Base-by-base conservation (phyloP, 169 alveolate genomes). In the Cryptosporidium canis region DNA sequence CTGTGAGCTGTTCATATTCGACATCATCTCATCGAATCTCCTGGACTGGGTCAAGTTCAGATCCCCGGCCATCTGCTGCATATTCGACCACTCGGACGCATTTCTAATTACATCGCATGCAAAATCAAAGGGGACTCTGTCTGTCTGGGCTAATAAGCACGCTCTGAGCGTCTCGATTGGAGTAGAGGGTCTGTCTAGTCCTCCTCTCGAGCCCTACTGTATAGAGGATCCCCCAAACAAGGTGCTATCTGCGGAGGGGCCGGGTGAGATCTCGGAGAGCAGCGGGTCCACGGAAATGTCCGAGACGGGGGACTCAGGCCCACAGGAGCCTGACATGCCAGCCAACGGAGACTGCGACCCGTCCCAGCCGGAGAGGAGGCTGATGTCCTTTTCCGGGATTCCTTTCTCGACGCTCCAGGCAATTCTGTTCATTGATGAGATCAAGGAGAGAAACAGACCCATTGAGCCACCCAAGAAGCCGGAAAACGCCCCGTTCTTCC, bases 381-480 rank as follows among this genome's bases (percentile, higher is more conserved):
- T 71, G 21, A 67, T 83, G 43, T 53, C 84, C 12, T 71, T 83
- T 33, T 83, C 91, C 41, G 84, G 84, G 14, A 55, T 83, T 0
- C 91, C 91, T 24, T 41, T 68, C 43, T 39, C 91, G 44, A 83
- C 85, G 21, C 55, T 56, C 41, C 90, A 85, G 48, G 67, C 64
- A 27, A 41, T 82, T 41, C 55, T 85, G 3, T 44, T 90, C 55
- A 65, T 95, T 21, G 97, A 95, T 43, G 90, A 92, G 55, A 92
- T 95, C 8, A 94, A 94, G 72, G 96, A 95, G 77, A 92, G 96
- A 90, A 95, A 94, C 63, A 94, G 92, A 47, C 96, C 96, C 9
- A 71, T 93, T 16, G 85, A 92, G 29, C 92, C 96, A 58, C 92
- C 92, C 27, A 92, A 92, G 64, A 93, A 94, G 67, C 92, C 92